Conservation (phyloP, 192 early-diverging fungal genomes). For the Cetraspora pellucida region DNA sequence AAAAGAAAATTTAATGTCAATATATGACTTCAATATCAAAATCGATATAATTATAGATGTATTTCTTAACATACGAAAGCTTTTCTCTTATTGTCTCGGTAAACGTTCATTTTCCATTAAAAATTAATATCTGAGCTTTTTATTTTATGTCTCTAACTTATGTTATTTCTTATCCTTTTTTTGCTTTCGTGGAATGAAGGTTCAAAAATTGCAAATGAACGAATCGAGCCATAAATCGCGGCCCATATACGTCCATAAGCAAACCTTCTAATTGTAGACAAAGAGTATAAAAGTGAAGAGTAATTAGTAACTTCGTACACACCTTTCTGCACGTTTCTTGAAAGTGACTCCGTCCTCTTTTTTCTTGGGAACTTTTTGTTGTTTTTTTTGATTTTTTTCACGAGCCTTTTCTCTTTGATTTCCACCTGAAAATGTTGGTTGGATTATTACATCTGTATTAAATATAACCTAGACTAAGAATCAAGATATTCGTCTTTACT, state of each 20-base stretch:
- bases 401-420: conserved; percentile 58
- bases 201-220: too few species aligned
- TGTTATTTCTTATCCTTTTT: too few species aligned
- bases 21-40: neutral
- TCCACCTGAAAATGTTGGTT: conserved; percentile 43
- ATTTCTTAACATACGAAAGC: neutral
- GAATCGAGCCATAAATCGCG: too few species aligned
- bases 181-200: too few species aligned
- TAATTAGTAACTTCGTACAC: neutral
- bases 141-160: too few species aligned
- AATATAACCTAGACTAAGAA: neutral
- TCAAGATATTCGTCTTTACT: neutral
- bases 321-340: conserved; percentile 53
- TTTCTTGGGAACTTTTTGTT: conserved; percentile 36
- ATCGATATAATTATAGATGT: neutral
- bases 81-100: neutral
- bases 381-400: conserved; percentile 50
- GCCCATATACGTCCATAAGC: too few species aligned
- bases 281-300: neutral
- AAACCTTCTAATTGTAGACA: neutral
- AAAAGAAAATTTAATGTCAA: neutral
- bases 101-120: too few species aligned
- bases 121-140: too few species aligned
- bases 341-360: conserved; percentile 36
- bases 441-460: neutral